Evolutionary conservation across 139 green algal species (phyloP), one percentile per base, ranked within the genome.

Genomic region (Protoeuglena noctilucae): DNA sequence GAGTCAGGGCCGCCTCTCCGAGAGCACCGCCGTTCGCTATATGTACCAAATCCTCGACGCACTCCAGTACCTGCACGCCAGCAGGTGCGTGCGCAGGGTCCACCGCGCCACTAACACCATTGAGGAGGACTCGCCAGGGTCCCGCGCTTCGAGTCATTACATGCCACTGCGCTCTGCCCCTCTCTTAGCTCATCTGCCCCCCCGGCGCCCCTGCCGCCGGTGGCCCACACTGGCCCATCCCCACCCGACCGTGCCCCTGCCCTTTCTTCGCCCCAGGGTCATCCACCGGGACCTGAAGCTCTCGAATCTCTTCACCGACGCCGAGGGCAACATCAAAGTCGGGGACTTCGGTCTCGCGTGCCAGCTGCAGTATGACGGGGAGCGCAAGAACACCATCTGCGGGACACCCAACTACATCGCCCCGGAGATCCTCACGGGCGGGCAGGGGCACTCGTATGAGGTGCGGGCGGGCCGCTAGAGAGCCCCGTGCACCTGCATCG

Each of bases 351-450:
- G 62, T 3, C 57, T 69, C 3, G 62, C 62, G 3, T 63, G 56
- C 49, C 46, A 19, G 6, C 46, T 69, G 2, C 24, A 56, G 27
- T 40, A 56, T 18, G 50, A 56, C 5, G 50, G 40, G 2, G 52
- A 62, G 55, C 45, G 52, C 26, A 59, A 60, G 41, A 62, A 27
- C 19, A 70, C 63, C 12, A 61, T 70, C 31, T 70, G 63, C 46
- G 63, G 63, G 14, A 70, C 63, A 1, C 63, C 63, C 2, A 70
- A 65, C 51, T 65, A 65, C 56, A 67, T 72, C 26, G 64, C 64
- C 6, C 64, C 64, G 6, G 64, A 72, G 50, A 58, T 53, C 22
- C 48, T 53, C 4, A 21, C n/a, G 5, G 23, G 23, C 6, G 12
- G 22, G 22, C 22, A 53, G 24, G 48, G 58, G n/a, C 55, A 72